A percentile compares a stretch with the other conserved stretches of the same genome.
These are phyloP conservation scores for Phialophora verrucosa DNA, from an alignment of 2,329 filamentous ascomycete species.

Conservation along the genomic window DNA sequence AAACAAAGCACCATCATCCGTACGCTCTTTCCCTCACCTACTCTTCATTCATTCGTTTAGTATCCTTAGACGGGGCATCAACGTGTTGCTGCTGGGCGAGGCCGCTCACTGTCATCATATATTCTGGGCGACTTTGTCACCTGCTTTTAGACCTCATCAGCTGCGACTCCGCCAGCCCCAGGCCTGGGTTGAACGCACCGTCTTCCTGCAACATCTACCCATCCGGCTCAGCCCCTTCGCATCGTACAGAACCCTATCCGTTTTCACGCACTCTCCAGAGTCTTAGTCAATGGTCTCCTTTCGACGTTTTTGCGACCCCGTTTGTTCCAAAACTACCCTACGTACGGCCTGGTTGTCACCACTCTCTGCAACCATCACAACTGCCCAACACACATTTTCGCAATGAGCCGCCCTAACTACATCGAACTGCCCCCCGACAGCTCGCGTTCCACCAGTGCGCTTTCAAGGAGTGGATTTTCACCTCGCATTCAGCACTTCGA, in stretches of 20 bases:
- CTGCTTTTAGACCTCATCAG: constrained; percentile 1
- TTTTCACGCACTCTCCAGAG: constrained; percentile 8
- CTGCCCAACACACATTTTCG: not conserved
- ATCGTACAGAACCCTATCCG: not conserved
- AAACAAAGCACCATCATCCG: not conserved
- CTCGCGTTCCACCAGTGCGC: constrained; percentile 41
- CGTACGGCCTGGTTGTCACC: not conserved
- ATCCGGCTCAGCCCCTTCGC: constrained; percentile 20
- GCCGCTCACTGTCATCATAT: constrained; percentile 18
- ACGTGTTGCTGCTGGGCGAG: constrained; percentile 2
- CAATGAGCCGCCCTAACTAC: constrained; percentile 55
- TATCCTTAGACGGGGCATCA: not conserved
- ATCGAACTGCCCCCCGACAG: constrained; percentile 59
- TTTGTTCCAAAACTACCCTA: constrained; percentile 9
- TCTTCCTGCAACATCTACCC: not conserved
- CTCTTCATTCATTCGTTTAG: constrained; percentile 12
- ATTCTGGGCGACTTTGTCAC: constrained; percentile 11
- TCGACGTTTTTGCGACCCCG: constrained; percentile 11
- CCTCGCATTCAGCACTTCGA: constrained; percentile 74
- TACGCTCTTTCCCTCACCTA: constrained; percentile 1
- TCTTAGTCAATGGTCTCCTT: constrained; percentile 20
- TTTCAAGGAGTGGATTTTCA: constrained; percentile 63
- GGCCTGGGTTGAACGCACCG: not conserved
- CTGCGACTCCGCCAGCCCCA: constrained; percentile 6
- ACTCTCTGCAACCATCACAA: not conserved